phyloP scores from a whole-genome alignment of 345 rosid genomes.

The Brassica napus region Da-Ae NC_063438.1:21515501-21516000 shows the following conservation, averaged over 20 bases:
- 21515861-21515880: slow-evolving; percentile 42
- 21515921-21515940: slow-evolving; percentile 74
- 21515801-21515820: neutral
- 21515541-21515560: no score
- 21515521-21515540: no score
- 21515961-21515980: slow-evolving; percentile 42
- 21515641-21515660: slow-evolving; percentile 66
- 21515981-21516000: slow-evolving; percentile 48
- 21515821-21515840: neutral
- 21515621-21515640: slow-evolving; percentile 55
- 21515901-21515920: slow-evolving; percentile 55
- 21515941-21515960: slow-evolving; percentile 76
- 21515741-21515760: neutral
- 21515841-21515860: neutral
- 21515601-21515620: slow-evolving; percentile 36
- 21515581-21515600: no score
- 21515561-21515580: no score
- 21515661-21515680: slow-evolving; percentile 75
- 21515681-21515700: slow-evolving; percentile 47
- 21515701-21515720: neutral
- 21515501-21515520: slow-evolving; percentile 42
- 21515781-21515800: neutral
- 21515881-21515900: slow-evolving; percentile 33
- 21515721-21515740: slow-evolving; percentile 7
- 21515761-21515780: neutral